phyloP scores from a whole-genome alignment of 768 basidiomycete genomes.

The Scleroderma citrinum region DNA sequence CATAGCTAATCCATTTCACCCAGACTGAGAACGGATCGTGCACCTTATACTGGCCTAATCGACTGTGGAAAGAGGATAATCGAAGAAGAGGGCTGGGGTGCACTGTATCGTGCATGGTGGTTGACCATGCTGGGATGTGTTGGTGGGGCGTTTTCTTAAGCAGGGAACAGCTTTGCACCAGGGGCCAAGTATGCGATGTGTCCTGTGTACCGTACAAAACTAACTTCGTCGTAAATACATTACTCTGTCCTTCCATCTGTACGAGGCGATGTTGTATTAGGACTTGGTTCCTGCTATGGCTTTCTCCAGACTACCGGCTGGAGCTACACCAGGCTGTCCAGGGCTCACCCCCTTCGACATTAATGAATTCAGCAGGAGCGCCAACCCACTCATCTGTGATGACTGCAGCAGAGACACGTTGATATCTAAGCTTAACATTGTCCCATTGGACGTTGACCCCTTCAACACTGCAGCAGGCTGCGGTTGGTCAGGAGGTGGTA shows the following conservation, averaged over 20 bases:
- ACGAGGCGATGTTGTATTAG: slow-evolving; percentile 7
- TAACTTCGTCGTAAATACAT: too few species aligned
- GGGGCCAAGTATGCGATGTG: background rate
- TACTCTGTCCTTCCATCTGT: slow-evolving; percentile 2
- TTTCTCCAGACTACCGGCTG: slow-evolving; percentile 7
- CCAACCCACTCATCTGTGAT: slow-evolving; percentile 72
- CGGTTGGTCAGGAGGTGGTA: slow-evolving; percentile 49
- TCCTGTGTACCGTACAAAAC: too few species aligned
- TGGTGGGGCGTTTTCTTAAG: slow-evolving; percentile 40
- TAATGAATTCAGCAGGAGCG: slow-evolving; percentile 63
- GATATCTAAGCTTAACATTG: slow-evolving; percentile 71
- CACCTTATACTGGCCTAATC: slow-evolving; percentile 69
- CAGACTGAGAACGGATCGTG: slow-evolving; percentile 69
- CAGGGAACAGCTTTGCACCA: background rate
- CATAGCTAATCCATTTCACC: background rate
- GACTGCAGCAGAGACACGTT: slow-evolving; percentile 69
- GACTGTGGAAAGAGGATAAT: slow-evolving; percentile 75
- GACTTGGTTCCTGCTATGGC: slow-evolving; percentile 4
- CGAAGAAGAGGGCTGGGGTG: slow-evolving; percentile 69
- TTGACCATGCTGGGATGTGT: slow-evolving; percentile 62
- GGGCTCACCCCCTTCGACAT: slow-evolving; percentile 42
- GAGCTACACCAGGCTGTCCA: slow-evolving; percentile 13
- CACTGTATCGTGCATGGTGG: slow-evolving; percentile 86
- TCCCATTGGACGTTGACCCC: slow-evolving; percentile 65
- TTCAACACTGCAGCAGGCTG: slow-evolving; percentile 74